Evolutionary conservation across 257 asterid species (phyloP).

Genomic region (Parsonsia alboflavescens): DNA sequence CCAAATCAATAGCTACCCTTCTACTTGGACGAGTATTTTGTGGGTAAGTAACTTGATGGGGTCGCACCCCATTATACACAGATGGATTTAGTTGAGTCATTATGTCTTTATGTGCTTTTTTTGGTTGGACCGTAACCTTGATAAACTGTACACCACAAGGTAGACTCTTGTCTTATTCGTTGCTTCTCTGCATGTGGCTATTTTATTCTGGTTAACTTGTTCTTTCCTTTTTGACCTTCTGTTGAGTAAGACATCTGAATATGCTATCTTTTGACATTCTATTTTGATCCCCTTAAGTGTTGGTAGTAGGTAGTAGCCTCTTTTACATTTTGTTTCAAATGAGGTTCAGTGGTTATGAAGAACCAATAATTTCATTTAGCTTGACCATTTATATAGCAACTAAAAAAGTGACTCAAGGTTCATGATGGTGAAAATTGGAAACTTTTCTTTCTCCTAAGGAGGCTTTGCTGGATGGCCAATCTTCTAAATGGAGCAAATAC

Average conservation of each 20-base stretch:
- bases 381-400: not conserved
- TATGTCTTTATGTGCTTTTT: not conserved
- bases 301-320: not conserved
- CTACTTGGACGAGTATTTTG: constrained; percentile 81
- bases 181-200: not conserved
- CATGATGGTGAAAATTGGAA: not conserved
- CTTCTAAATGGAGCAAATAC: not conserved
- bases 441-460: not conserved
- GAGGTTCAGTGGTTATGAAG: constrained; percentile 5
- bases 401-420: not conserved
- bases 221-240: not conserved
- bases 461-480: not conserved
- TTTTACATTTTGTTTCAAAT: not conserved
- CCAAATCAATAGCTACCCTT: constrained; percentile 60
- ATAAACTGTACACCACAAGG: not conserved
- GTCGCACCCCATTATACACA: not conserved
- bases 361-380: not conserved
- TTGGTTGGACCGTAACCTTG: not conserved
- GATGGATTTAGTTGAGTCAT: not conserved
- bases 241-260: not conserved
- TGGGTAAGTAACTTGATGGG: constrained; percentile 51
- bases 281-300: not conserved
- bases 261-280: not conserved
- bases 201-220: not conserved
- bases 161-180: not conserved